Conservation (phyloP, 2,329 filamentous ascomycete species). For the Rasamsonia emersonii region DNA sequence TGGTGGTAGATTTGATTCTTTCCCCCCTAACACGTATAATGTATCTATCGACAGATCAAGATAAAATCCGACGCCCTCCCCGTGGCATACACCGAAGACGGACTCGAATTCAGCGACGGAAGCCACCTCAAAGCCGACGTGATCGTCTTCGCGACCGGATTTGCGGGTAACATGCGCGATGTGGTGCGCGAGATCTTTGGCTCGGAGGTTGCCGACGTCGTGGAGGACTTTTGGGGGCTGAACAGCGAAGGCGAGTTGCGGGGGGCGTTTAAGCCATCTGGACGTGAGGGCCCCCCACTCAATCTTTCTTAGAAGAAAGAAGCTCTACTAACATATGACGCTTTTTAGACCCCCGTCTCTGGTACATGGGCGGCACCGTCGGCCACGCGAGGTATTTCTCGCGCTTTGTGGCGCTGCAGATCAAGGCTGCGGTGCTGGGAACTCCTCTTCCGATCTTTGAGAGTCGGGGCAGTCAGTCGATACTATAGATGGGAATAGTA, state of each 20-base stretch:
- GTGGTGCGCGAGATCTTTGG: slow-evolving; percentile 33
- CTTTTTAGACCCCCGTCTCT: slow-evolving; percentile 24
- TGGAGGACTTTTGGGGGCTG: slow-evolving; percentile 39
- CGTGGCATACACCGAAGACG: slow-evolving; percentile 27
- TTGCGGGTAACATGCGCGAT: slow-evolving; percentile 34
- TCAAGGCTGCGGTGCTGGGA: slow-evolving; percentile 27
- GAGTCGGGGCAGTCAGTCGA: too few species aligned
- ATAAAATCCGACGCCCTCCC: slow-evolving; percentile 33
- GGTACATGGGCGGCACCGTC: slow-evolving; percentile 38
- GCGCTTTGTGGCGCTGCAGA: slow-evolving; percentile 38
- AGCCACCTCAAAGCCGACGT: slow-evolving; percentile 36
- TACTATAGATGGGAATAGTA: too few species aligned
- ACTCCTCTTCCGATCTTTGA: slow-evolving; percentile 9
- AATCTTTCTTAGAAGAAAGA: background rate
- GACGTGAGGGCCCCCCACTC: slow-evolving; percentile 22
- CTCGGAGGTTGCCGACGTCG: slow-evolving; percentile 28
- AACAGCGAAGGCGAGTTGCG: slow-evolving; percentile 41
- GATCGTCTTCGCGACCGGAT: slow-evolving; percentile 41
- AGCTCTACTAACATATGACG: background rate
- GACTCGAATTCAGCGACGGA: slow-evolving; percentile 38
- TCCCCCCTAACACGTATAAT: background rate
- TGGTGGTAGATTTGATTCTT: background rate
- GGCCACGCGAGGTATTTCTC: slow-evolving; percentile 34
- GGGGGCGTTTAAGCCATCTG: slow-evolving; percentile 32
- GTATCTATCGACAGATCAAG: slow-evolving; percentile 26